These are phyloP conservation scores for Epichloe baconii DNA, from an alignment of 2,329 filamentous ascomycete species.

Conservation along the genomic window DNA sequence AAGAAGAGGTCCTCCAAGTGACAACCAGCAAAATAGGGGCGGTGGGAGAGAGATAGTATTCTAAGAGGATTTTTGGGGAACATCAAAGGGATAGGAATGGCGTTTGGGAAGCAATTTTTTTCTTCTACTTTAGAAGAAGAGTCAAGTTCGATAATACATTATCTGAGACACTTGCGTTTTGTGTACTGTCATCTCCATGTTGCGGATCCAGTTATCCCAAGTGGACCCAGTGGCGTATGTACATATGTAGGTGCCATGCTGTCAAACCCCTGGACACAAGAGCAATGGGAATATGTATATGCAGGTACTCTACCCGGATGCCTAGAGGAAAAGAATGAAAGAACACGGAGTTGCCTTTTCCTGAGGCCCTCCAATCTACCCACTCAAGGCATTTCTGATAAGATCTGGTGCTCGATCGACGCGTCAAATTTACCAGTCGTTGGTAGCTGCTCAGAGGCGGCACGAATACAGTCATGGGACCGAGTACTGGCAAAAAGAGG, in stretches of 20 bases:
- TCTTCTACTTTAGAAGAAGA: background rate
- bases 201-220: background rate
- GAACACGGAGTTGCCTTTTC: background rate
- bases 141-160: background rate
- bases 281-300: background rate
- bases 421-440: background rate
- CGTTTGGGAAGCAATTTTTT: background rate
- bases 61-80: background rate
- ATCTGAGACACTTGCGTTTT: background rate
- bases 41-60: background rate
- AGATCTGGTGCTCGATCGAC: background rate
- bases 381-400: background rate
- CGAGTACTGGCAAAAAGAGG: slow-evolving; percentile 14
- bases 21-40: background rate
- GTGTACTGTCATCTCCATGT: background rate
- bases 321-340: background rate
- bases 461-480: slow-evolving; percentile 12
- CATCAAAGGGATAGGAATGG: background rate
- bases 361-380: background rate
- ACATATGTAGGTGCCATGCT: background rate
- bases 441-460: background rate
- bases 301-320: background rate
- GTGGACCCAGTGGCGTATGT: background rate
- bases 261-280: background rate
- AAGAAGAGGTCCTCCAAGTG: slow-evolving; percentile 22